Base-by-base conservation (phyloP, 768 basidiomycete species). In the Podaxis sp. region DNA sequence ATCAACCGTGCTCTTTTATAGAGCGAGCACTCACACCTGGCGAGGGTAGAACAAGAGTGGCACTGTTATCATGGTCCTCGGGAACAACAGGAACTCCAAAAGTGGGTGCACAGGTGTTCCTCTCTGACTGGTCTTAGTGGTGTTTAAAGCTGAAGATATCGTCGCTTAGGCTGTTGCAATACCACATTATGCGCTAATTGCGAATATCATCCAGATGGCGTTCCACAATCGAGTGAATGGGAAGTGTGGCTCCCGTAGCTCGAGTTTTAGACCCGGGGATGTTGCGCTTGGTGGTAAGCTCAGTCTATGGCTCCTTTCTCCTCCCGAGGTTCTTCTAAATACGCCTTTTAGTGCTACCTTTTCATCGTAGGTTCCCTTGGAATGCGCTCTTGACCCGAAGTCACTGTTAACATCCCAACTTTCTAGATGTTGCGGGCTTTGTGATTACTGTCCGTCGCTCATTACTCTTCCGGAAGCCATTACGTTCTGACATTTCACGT, bases 31-130 rank as follows among this genome's bases (percentile, higher is more conserved):
- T 88, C 53, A 66, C 59, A 12, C 73, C 75, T 0, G 84, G 84
- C 0, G 87, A 89, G 73, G 87, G 77, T 42, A 86, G 77, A 73
- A 82, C 74, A 40, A 88, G 84, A 69, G 69, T 87, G 19, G 88
- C 87, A 6, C 76, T 88, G 58, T 72, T 89, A 48, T 82, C 79
- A 63, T 88, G 89, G 76, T 88, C 87, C 1, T 87, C 86, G 22
- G 88, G 88, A 24, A 89, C 88, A 1, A 89, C 88, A 2, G 88
- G 88, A 12, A 79, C 76, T 59, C 88, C 87, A 3, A 87, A 89
- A 80, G 85, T 83, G 57, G 63, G 30, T 65, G 26, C 44, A 28
- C 61, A 38, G 44, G 28, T 36, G 11, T 26, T 15, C 62, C 44
- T 39, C 55, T 57, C 52, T 38, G 59, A 38, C 6, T 36, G 30